Base-by-base conservation (phyloP, 768 basidiomycete species). In the Myochromella boudieri region DNA sequence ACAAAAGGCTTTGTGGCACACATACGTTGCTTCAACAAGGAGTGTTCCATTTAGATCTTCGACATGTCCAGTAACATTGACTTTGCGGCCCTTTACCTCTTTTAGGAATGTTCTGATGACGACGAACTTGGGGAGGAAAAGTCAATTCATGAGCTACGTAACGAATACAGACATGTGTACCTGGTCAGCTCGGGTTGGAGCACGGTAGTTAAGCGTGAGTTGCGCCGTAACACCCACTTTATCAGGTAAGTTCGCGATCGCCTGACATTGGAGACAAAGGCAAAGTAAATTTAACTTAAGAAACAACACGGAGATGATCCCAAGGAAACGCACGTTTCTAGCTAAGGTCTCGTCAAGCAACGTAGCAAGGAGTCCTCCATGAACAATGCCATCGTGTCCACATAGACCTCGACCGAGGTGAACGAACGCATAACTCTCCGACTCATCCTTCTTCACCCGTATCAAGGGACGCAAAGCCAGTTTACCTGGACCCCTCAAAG, bases 201-300 rank as follows among this genome's bases (percentile, higher is more conserved):
- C 87, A 42, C 80, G 82, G 68, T 94, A 99, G 57, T 84, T 82
- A 39, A 97, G 64, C 3, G 75, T 75, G 33, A 99, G 72, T 33
- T 80, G 87, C 1, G 95, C 95, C 0, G 95, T 99, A 9, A 98
- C 95, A 14, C 91, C 95, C 32, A 98, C 84, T 60, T 88, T 85
- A 17, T 89, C 85, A 0, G 94, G 92, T 0, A 98, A 69, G 60
- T 92, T 91, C 39, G 77, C 74, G 32, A 95, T 78, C 9, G 95
- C 93, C 92, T 95, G 44, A 36, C 27, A 53, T 11, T n/a, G 12
- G 38, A 8, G 29, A 31, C 29, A 31, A 8, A 8, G 29, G 29
- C 9, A 68, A 94, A 99, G 57, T 84, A 82, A 39, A 97, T n/a
- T n/a, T n/a, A n/a, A 10, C 8, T 44, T 11, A 26, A 32, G 6